A percentile compares a stretch with the other conserved stretches of the same genome.
Evolutionary conservation across 768 basidiomycete species (phyloP).

Genomic region (Lactifluus piperatus): DNA sequence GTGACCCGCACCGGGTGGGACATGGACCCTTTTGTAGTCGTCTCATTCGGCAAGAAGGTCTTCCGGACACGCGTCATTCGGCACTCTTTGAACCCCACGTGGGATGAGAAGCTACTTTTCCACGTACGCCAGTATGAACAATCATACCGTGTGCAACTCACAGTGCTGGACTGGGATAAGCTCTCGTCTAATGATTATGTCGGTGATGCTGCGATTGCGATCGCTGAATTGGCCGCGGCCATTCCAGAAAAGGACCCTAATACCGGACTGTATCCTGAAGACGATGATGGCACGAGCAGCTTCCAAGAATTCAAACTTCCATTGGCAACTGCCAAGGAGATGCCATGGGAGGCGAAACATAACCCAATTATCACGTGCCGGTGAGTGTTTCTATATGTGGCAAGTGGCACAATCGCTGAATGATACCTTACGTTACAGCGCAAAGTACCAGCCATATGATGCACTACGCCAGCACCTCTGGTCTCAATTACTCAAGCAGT

Average conservation of each 20-base stretch:
- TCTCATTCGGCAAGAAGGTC: slow-evolving; percentile 95
- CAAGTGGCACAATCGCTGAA: neutral
- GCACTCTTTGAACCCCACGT: slow-evolving; percentile 76
- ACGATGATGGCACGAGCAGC: slow-evolving; percentile 43
- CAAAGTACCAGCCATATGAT: slow-evolving; percentile 93
- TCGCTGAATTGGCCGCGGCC: slow-evolving; percentile 49
- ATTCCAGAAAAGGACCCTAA: slow-evolving; percentile 42
- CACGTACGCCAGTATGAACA: slow-evolving; percentile 87
- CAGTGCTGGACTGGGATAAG: slow-evolving; percentile 96
- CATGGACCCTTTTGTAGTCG: slow-evolving; percentile 96
- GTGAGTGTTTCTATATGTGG: slow-evolving; percentile 30
- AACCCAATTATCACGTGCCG: slow-evolving; percentile 61
- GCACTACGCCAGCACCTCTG: slow-evolving; percentile 87
- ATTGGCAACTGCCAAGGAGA: slow-evolving; percentile 51
- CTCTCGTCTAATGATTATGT: slow-evolving; percentile 82
- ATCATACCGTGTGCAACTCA: slow-evolving; percentile 66
- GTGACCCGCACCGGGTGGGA: slow-evolving; percentile 87
- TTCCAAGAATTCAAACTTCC: slow-evolving; percentile 70
- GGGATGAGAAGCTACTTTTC: slow-evolving; percentile 95
- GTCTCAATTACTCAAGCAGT: slow-evolving; percentile 81
- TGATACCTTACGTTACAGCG: slow-evolving; percentile 37
- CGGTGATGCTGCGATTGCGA: slow-evolving; percentile 65
- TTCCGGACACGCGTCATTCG: slow-evolving; percentile 88
- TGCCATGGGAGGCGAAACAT: slow-evolving; percentile 64
- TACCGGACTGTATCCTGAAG: slow-evolving; percentile 46